Percentiles rank a stretch among this genome's conserved stretches.
These are phyloP conservation scores for Metschnikowia colocasiae DNA, from an alignment of 805 yeast genomes.

Conservation along the genomic window DNA sequence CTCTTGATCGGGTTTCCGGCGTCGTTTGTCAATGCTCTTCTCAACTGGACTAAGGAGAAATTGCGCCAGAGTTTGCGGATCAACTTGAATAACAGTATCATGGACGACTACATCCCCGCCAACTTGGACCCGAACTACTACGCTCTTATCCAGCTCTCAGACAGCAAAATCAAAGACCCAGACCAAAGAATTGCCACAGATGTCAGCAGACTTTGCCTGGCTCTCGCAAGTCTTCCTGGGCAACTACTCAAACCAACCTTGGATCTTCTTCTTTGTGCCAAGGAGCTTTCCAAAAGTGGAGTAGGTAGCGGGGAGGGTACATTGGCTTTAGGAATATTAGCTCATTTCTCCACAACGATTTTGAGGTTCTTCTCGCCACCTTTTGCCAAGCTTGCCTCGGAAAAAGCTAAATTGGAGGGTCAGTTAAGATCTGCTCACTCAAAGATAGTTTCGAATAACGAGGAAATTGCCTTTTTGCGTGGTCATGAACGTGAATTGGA, in stretches of 20 bases:
- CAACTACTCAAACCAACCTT: constrained; percentile 80
- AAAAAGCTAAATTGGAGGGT: constrained; percentile 78
- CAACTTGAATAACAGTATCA: constrained; percentile 59
- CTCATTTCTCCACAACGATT: constrained; percentile 73
- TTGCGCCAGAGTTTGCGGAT: constrained; percentile 58
- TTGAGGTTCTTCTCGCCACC: constrained; percentile 82
- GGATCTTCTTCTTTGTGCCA: constrained; percentile 76
- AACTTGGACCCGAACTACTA: constrained; percentile 68
- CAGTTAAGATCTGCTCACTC: constrained; percentile 80
- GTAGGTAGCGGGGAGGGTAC: constrained; percentile 78
- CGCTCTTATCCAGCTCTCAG: constrained; percentile 60
- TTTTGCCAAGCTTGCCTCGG: constrained; percentile 74
- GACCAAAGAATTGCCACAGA: constrained; percentile 83
- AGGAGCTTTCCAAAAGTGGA: constrained; percentile 62
- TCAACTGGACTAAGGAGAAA: constrained; percentile 56
- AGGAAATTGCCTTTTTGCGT: constrained; percentile 80
- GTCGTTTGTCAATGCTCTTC: constrained; percentile 67
- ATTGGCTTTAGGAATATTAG: constrained; percentile 69
- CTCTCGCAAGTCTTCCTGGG: constrained; percentile 72
- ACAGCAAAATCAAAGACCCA: constrained; percentile 58
- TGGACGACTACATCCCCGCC: constrained; percentile 70
- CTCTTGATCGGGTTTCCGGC: constrained; percentile 85
- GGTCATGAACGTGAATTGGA: constrained; percentile 81
- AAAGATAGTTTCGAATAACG: constrained; percentile 70
- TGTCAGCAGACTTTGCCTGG: constrained; percentile 65